A percentile compares a stretch with the other conserved stretches of the same genome.
Conservation (phyloP, 371 early-diverging fungal genomes). For the Vairimorpha necatrix region DNA sequence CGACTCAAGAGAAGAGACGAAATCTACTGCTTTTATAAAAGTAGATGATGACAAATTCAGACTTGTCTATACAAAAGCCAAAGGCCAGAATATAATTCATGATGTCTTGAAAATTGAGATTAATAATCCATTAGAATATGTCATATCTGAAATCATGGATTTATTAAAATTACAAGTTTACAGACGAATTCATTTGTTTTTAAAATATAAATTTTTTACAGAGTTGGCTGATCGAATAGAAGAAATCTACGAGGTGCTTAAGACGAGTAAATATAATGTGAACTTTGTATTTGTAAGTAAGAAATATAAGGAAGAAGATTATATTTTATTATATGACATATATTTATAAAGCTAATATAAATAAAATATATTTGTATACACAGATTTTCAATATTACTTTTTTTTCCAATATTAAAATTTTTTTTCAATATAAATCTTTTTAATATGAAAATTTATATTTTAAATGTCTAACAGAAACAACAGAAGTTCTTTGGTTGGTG, state of each 20-base stretch:
- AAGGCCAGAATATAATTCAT: background rate
- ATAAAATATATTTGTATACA: conserved; percentile 21
- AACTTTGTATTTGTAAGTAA: conserved; percentile 23
- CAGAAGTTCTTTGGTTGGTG: conserved; percentile 7
- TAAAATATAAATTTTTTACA: conserved; percentile 33
- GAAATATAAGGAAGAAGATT: conserved; percentile 21
- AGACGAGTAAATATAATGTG: conserved; percentile 13
- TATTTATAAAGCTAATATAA: conserved; percentile 1
- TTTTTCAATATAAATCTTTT: no score
- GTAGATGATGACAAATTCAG: conserved; percentile 17
- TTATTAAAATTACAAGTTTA: conserved; percentile 16
- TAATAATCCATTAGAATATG: conserved; percentile 2
- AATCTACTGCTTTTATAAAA: background rate
- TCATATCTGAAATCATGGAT: conserved; percentile 12
- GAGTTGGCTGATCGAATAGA: conserved; percentile 13
- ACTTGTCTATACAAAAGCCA: conserved; percentile 21
- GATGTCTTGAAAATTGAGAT: conserved; percentile 30
- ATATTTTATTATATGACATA: conserved; percentile 33
- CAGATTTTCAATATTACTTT: conserved; percentile 9
- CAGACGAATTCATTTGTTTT: conserved; percentile 15
- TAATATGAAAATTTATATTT: background rate
- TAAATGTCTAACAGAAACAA: background rate
- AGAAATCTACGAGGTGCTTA: background rate
- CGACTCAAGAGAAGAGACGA: background rate
- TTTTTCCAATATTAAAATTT: background rate